Evolutionary conservation across 2,329 filamentous ascomycete genomes (phyloP).

Genomic region (Colletotrichum gloeosporioides): DNA sequence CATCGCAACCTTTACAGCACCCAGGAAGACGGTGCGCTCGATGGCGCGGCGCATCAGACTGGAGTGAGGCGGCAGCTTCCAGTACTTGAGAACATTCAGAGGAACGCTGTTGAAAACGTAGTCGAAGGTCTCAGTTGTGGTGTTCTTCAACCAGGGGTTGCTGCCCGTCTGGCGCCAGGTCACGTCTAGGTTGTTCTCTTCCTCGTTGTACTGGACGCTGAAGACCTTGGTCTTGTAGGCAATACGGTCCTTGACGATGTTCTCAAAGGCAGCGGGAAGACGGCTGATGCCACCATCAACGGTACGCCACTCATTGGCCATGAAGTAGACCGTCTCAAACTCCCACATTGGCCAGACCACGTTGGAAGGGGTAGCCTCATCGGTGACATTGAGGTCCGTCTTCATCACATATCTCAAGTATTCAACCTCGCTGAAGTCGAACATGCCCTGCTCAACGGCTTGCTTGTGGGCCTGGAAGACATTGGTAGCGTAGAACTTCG

Average conservation of each 20-base stretch:
- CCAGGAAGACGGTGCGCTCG: conserved; percentile 29
- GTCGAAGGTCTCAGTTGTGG: conserved; percentile 36
- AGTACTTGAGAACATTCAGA: conserved; percentile 40
- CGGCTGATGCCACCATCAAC: conserved; percentile 39
- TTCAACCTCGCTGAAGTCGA: conserved; percentile 34
- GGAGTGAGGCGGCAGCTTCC: conserved; percentile 40
- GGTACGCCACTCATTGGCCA: conserved; percentile 29
- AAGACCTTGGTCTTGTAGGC: conserved; percentile 27
- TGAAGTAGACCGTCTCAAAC: conserved; percentile 31
- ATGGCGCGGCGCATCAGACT: conserved; percentile 30
- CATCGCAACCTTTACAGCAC: conserved; percentile 49
- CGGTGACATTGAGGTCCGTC: conserved; percentile 40
- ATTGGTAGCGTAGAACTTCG: conserved; percentile 28
- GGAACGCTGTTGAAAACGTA: conserved; percentile 42
- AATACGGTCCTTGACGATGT: conserved; percentile 31
- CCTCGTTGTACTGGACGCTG: conserved; percentile 26
- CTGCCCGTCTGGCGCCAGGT: conserved; percentile 24
- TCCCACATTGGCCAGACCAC: conserved; percentile 34
- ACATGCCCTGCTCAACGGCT: conserved; percentile 31
- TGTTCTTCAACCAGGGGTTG: conserved; percentile 26
- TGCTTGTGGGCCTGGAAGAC: conserved; percentile 35
- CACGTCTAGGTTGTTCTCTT: conserved; percentile 24
- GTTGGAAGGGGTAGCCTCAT: conserved; percentile 32
- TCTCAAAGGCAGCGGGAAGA: conserved; percentile 38
- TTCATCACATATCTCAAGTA: conserved; percentile 38